These are phyloP conservation scores for Kazachstania sp. DNA, from an alignment of 1,139 yeast genomes.

Conservation along the genomic window DNA sequence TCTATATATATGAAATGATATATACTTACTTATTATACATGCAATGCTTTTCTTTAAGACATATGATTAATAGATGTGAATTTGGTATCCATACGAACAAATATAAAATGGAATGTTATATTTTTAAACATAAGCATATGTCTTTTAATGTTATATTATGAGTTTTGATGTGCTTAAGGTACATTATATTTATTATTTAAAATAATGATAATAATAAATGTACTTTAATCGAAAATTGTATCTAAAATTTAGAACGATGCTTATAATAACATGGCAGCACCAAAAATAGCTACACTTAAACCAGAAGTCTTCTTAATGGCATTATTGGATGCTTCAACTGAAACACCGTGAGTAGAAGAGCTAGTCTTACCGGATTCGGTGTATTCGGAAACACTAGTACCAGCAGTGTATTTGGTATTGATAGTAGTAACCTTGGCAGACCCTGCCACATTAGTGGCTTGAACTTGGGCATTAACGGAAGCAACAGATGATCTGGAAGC, in stretches of 20 bases:
- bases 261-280: constrained; percentile 7
- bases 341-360: background rate
- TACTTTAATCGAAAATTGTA: no score
- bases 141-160: background rate
- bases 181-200: background rate
- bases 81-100: background rate
- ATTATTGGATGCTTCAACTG: constrained; percentile 5
- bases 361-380: background rate
- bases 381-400: background rate
- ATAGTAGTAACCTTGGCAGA: background rate
- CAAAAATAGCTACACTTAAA: constrained; percentile 6
- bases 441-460: background rate
- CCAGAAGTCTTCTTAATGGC: constrained; percentile 5
- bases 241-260: background rate
- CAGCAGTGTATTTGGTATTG: background rate
- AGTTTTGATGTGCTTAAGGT: background rate
- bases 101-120: background rate
- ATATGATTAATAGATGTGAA: no score
- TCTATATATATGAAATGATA: no score
- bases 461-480: background rate
- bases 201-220: no score
- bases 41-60: no score
- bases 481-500: constrained; percentile 1
- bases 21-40: no score
- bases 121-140: background rate